Evolutionary conservation across 371 early-diverging fungal genomes (phyloP), one percentile per base, ranked within the genome.

Genomic region (Smittium mucronatum): DNA sequence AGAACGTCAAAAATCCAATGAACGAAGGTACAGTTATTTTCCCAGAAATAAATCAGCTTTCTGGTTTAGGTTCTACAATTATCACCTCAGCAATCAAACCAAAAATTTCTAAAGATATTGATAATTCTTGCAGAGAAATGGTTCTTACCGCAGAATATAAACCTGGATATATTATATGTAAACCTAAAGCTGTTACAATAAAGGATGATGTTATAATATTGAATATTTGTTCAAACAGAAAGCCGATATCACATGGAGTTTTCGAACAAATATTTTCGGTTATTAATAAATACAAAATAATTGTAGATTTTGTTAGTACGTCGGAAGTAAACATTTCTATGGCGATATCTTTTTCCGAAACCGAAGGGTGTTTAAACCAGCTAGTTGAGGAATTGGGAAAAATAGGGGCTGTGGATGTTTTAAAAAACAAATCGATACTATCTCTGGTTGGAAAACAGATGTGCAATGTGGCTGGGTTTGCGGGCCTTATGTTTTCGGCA

Each of bases 101-200:
- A 34, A 30, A 34, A 26, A 2, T 35, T 0, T 68, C 71, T 64
- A 72, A 75, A 63, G 67, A 73, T 2, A 73, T 77, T 30, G 83
- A 86, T 2, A 83, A 87, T 69, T 84, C 80, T 57, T 83, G 87
- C 25, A 87, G 88, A 47, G 83, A 86, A 66, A 81, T 88, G 28
- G 75, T 89, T 67, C 80, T 88, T 17, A 85, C 88, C 68, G 88
- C 88, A 69, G 90, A 89, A 1, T 88, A 89, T 68, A 81, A 78
- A 59, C 74, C 85, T 17, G 89, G 89, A 68, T 75, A 89, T 36
- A 84, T 88, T 29, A 81, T 86, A 64, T 83, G 88, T 64, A 87
- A 89, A 68, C 91, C 95, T 1, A 97, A 96, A 0, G 98, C 98
- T 29, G 94, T 95, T 58, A 98, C 98, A 21, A 92, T 98, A 81